Conservation (phyloP, 441 rosid genomes). For the Euphorbia schlechtendalii region DNA sequence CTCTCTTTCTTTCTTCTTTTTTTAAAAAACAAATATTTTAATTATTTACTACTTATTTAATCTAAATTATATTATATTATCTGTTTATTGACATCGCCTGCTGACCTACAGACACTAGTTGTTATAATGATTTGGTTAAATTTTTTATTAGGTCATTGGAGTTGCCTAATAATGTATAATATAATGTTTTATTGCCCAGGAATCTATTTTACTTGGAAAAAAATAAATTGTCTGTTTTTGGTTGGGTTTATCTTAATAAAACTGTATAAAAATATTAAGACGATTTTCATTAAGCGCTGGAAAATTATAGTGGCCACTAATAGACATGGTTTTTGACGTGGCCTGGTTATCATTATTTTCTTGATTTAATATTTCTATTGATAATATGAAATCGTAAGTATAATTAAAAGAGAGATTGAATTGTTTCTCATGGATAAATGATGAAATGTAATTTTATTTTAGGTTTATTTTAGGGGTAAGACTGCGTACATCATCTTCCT, state of each 20-base stretch:
- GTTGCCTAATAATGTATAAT: neutral
- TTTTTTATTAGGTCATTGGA: neutral
- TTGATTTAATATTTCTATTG: too few species aligned
- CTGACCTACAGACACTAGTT: neutral
- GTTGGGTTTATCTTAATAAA: conserved; percentile 12
- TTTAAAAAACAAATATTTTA: too few species aligned
- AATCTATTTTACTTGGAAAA: conserved; percentile 18
- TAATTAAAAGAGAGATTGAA: too few species aligned
- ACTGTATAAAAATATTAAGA: conserved; percentile 10
- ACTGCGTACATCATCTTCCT: too few species aligned
- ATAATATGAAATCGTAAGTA: too few species aligned
- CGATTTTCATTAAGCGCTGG: neutral
- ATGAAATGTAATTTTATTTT: too few species aligned
- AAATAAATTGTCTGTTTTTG: conserved; percentile 8
- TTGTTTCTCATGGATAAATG: too few species aligned
- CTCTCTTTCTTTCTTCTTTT: too few species aligned
- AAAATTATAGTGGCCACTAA: conserved; percentile 17
- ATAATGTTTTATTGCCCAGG: conserved; percentile 14
- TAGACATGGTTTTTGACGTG: neutral
- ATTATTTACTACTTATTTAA: too few species aligned
- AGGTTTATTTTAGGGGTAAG: too few species aligned
- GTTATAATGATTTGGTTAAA: neutral
- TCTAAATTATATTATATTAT: too few species aligned
- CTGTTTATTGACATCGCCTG: neutral
- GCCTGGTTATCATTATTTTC: neutral